Base-by-base conservation (phyloP, 2,329 filamentous ascomycete genomes). In the Huntiella abstrusa region DNA sequence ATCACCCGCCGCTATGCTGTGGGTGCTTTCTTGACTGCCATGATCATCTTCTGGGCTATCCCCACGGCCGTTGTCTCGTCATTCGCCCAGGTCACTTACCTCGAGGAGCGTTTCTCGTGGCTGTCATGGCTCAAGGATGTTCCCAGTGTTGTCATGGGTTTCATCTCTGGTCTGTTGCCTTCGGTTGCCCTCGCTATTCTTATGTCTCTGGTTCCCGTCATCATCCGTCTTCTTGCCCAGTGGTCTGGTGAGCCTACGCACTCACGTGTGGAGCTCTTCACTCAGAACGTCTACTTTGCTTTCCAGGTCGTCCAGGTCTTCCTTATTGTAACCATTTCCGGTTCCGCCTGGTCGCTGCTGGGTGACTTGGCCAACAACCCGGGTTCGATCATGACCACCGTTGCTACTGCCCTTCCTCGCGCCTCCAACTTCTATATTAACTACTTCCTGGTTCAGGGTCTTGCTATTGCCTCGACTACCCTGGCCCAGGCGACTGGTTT, bases 231-330 rank as follows among this genome's bases (percentile, higher is more conserved):
- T 0, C 81, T 84, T 59, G 87, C 87, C 52, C 87, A 77, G 58
- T 61, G 83, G 33, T 72, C 83, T 39, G 91, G 91, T 47, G 83
- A 83, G 51, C 84, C 86, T 1, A 91, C 84, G 1, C 61, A 75
- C 5, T 80, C 85, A 1, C 72, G 80, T 8, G 77, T 93, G 12
- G 91, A 98, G 60, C 67, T 96, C 6, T 86, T 85, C 49, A 86
- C 84, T 0, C 85, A 96, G 58, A 91, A 87, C 56, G 82, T 77
- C 54, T 96, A 92, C 67, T 98, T 94, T 56, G 75, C 73, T 40
- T 92, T 92, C 64, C 84, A 91, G 60, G 76, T 96, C 38, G 70
- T 95, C 15, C 87, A 96, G 58, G 83, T 94, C 39, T 96, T 96
- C 64, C 64, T 96, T 48, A 75, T 96, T 42, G 78, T 83, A 0